Evolutionary conservation across 1,139 yeast species (phyloP).

Genomic region (Candida dubliniensis): DNA sequence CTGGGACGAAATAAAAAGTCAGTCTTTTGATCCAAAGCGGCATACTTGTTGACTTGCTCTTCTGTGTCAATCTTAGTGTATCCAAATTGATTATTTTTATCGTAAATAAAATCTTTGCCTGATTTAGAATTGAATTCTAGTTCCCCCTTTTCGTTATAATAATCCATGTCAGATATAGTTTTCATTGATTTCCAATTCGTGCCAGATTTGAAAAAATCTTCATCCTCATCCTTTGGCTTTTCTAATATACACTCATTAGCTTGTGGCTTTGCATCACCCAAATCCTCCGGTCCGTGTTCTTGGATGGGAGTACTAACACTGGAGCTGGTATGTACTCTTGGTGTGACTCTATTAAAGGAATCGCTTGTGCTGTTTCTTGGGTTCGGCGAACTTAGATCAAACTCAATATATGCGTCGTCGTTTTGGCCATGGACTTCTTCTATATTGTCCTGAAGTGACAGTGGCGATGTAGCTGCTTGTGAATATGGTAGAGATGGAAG

Average conservation of each 20-base stretch:
- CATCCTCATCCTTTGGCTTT: slow-evolving; percentile 21
- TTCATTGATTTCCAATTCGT: slow-evolving; percentile 56
- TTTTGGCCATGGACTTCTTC: slow-evolving; percentile 5
- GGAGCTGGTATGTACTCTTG: slow-evolving; percentile 9
- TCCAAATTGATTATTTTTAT: slow-evolving; percentile 43
- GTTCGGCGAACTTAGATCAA: slow-evolving; percentile 10
- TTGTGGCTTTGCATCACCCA: slow-evolving; percentile 5
- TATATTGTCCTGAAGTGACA: slow-evolving; percentile 7
- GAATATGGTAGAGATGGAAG: slow-evolving; percentile 24
- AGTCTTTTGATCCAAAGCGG: slow-evolving; percentile 74
- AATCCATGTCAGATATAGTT: slow-evolving; percentile 49
- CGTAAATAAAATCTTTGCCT: slow-evolving; percentile 23
- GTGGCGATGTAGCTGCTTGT: slow-evolving; percentile 5
- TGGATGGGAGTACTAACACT: slow-evolving; percentile 3
- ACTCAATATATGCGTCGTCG: slow-evolving; percentile 13
- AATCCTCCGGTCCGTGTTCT: slow-evolving; percentile 3
- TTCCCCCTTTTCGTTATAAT: slow-evolving; percentile 54
- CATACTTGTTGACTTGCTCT: slow-evolving; percentile 77
- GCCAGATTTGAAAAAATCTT: slow-evolving; percentile 33
- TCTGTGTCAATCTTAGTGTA: slow-evolving; percentile 90
- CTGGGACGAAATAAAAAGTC: slow-evolving; percentile 66
- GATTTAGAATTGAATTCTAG: slow-evolving; percentile 34
- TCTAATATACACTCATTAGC: slow-evolving; percentile 5
- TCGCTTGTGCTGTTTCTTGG: slow-evolving; percentile 6
- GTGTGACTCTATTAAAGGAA: slow-evolving; percentile 6